Evolutionary conservation across 257 asterid genomes (phyloP), one percentile per base, ranked within the genome.

Genomic region (Mentha longifolia): DNA sequence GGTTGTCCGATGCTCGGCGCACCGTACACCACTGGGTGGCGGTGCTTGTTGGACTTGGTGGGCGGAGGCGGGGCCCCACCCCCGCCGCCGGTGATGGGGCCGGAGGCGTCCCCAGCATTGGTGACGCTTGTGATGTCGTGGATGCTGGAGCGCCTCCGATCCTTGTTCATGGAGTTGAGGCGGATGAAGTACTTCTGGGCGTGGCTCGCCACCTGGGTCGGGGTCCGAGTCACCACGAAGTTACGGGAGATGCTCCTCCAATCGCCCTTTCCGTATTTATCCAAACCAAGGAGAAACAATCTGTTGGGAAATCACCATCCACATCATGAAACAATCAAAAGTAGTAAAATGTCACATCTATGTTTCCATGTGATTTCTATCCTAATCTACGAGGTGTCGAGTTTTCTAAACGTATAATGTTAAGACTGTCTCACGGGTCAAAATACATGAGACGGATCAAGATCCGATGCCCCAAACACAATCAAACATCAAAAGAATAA

Each of bases 161-260:
- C 96, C 76, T 86, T 89, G 82, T 89, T 91, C 88, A 86, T 91
- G 3, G 98, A 91, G 83, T 88, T 90, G 70, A 91, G 72, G 49
- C 97, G 91, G 14, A 89, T 88, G 78, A 90, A 92, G 74, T 88
- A 92, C 77, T 92, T 92, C 67, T 92, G 98, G 2, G 98, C 97
- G 65, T 92, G 98, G 77, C 97, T 92, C 3, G 98, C 98, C 49
- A 92, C 96, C 83, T 92, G 98, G 1, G 97, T 92, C 19, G 97
- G 97, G 6, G 96, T 93, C 69, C 95, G 82, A 3, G 98, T 87
- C 77, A 91, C 88, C 30, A 93, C 96, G 61, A 82, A 93, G 73
- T 93, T 89, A 3, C 98, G 52, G 0, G 98, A 93, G 50, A 93
- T 93, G 78, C 98, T 92, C 77, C 96, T 72, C 98, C 98, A 92